Evolutionary conservation across 768 basidiomycete species (phyloP), one percentile per base, ranked within the genome.

Genomic region (Amanita inopinata): DNA sequence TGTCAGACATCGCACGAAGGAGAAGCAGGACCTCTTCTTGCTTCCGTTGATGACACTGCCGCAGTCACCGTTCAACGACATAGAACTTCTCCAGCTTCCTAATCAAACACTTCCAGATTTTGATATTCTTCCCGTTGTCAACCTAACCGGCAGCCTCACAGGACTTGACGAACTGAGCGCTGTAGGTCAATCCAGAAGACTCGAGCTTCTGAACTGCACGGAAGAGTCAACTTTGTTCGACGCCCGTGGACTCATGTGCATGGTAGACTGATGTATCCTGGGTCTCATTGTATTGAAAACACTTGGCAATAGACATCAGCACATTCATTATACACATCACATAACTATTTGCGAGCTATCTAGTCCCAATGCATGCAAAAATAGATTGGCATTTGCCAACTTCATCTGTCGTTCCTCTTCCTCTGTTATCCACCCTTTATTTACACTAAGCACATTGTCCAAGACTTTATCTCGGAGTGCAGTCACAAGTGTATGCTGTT

Each of bases 351-450:
- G 83, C 56, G 83, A 84, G 53, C 70, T 70, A 53, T 71, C 70
- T 61, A 71, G 52, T 38, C 83, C 83, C 43, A 90, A 66, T 32
- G 87, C 86, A 57, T 86, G 81, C 57, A 90, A 64, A 60, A 90
- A 88, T 47, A 94, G 68, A 65, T 99, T 92, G 53, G 97, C 90
- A 62, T 98, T 98, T 40, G 80, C 79, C 51, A 96, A 66, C 64
- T 87, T 90, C 52, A 80, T 75, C 45, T 72, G 67, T 49, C 80
- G 71, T 47, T 85, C 81, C 42, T 83, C 81, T 60, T 88, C 82
- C 50, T 80, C 74, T 37, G 69, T 60, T 35, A 74, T 69, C 76
- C 80, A 80, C 38, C 83, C 78, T 55, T 86, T 83, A 56, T 80
- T 80, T 22, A 80, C 84, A 40, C 75, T 79, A 51, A 81, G 62